Evolutionary conservation across 768 basidiomycete genomes (phyloP), one percentile per base, ranked within the genome.

Genomic region (Termitomyces bulborhizus): DNA sequence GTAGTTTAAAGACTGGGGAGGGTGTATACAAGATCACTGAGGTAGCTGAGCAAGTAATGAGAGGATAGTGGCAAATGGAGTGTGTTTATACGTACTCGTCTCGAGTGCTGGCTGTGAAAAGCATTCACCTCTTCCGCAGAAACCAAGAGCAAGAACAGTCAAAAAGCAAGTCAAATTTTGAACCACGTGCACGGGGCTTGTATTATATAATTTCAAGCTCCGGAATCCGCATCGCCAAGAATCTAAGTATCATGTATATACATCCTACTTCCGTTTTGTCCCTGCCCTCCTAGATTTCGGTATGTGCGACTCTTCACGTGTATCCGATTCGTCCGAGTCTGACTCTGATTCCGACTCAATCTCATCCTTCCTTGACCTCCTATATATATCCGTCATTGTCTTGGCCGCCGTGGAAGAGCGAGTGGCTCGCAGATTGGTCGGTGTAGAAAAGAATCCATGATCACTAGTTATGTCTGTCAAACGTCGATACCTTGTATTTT

Each of bases 1-100:
- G 6, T 40, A 62, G 58, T 71, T 68, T 65, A 73, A 60, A 68
- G 61, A 64, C 70, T 54, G 12, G 75, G 68, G 60, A 93, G 86
- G 60, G 89, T 88, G 71, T 90, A 93, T 50, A 93, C 88, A 67
- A 92, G 86, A 77, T 93, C 91, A 71, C 88, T 88, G 72, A 93
- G 86, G 68, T 93, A 93, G 66, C 91, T 93, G 65, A 54, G 51
- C 43, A 60, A 47, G 51, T 55, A 44, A 52, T 72, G 51, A 75
- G 70, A 37, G 42, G 51, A 46, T 11, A 36, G 45, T 57, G 24
- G 39, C 27, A 39, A 34, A 49, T 40, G 55, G 49, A 40, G 21
- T 42, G 54, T 45, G 34, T 40, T 54, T 27, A 49, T 47, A 72
- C 84, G 57, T 72, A 91, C 90, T 93, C 90, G 90, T 93, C 90